These are phyloP conservation scores for Lizonia empirigonia DNA, from an alignment of 2,329 filamentous ascomycete genomes.

Conservation along the genomic window DNA sequence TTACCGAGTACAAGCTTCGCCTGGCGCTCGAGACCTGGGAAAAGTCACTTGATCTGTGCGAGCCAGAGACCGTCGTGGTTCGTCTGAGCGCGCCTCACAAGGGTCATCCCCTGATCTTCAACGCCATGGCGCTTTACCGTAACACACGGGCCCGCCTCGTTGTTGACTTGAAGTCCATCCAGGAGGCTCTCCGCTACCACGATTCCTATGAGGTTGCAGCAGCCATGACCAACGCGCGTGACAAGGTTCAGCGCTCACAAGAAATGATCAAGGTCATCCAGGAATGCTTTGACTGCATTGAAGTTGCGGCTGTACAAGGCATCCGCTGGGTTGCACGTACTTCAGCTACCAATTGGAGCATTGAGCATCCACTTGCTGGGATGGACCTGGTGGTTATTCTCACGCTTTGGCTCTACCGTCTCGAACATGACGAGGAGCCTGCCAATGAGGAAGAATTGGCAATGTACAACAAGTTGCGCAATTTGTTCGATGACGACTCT, in stretches of 20 bases:
- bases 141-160: constrained; percentile 91
- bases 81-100: constrained; percentile 93
- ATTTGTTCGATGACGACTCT: constrained; percentile 88
- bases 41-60: constrained; percentile 90
- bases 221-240: constrained; percentile 92
- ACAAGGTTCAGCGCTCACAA: constrained; percentile 90
- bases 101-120: constrained; percentile 95
- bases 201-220: constrained; percentile 96
- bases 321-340: constrained; percentile 98
- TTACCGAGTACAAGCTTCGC: constrained; percentile 96
- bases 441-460: constrained; percentile 80
- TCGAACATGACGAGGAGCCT: constrained; percentile 97
- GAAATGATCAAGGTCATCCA: constrained; percentile 99
- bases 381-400: constrained; percentile 98
- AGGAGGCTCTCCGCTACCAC: constrained; percentile 95
- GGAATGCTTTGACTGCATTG: constrained; percentile 96
- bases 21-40: constrained; percentile 98
- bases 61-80: constrained; percentile 86
- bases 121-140: constrained; percentile 94
- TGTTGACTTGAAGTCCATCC: constrained; percentile 92
- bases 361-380: constrained; percentile 95
- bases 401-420: constrained; percentile 96
- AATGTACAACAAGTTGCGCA: constrained; percentile 93
- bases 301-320: constrained; percentile 91
- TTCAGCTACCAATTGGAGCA: constrained; percentile 97